Evolutionary conservation across 139 green algal species (phyloP), one percentile per base, ranked within the genome.

Genomic region (Gonium pectorale): DNA sequence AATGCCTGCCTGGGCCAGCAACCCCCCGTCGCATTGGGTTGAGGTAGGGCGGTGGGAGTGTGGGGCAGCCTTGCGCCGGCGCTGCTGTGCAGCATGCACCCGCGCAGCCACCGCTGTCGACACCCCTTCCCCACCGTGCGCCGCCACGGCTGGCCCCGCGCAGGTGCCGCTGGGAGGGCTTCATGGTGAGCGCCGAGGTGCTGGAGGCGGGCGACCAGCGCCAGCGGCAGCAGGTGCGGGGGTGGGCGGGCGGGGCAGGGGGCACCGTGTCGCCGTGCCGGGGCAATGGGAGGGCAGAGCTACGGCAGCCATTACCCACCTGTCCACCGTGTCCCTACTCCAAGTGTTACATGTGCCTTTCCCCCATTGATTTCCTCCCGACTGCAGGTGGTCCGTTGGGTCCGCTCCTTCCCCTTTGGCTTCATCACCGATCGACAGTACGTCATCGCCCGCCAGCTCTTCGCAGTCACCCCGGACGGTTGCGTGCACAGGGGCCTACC

Each of bases 341-440:
- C n/a, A n/a, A n/a, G n/a, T n/a, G n/a, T n/a, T n/a, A n/a, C n/a
- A n/a, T n/a, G n/a, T n/a, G n/a, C n/a, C n/a, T n/a, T n/a, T n/a
- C n/a, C n/a, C n/a, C n/a, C n/a, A n/a, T n/a, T 31, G 24, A 66
- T 66, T 29, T 33, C 24, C 24, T 29, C n/a, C 27, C 56, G 19
- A n/a, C 24, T 26, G 26, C 90, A 96, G 85, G 92, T 97, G 26
- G 94, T 97, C 37, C 90, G 90, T 78, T 97, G 94, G 94, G 52
- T 95, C 17, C 87, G 94, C 46, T 91, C 90, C 46, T 97, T 97
- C 84, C 94, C 94, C 40, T 95, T 97, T 74, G 79, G 86, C 79
- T 96, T 97, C 88, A 87, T 97, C 60, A 86, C 62, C n/a, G 79
- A 94, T 67, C 88, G 94, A 56, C 93, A 97, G 75, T 97, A 97